Percentiles rank a stretch among this genome's conserved stretches.
These are phyloP conservation scores for Pouteria glomerata DNA, from an alignment of 148 eudicot genomes.

Conservation along the genomic window DNA sequence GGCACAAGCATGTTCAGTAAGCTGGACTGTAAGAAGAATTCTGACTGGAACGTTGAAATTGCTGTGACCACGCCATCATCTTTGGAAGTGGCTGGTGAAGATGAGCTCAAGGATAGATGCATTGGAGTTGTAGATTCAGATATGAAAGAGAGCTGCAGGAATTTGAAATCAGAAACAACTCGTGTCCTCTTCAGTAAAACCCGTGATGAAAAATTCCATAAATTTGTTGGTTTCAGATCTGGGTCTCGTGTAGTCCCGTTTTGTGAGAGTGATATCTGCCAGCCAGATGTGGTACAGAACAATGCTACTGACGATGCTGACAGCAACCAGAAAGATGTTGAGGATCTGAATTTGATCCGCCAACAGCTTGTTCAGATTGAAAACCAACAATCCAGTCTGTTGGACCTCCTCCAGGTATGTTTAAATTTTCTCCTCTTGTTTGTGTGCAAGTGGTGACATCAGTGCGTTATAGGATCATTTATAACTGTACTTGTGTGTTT, in stretches of 20 bases:
- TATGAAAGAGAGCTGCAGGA: slow-evolving; percentile 16
- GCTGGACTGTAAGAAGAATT: slow-evolving; percentile 51
- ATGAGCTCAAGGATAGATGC: slow-evolving; percentile 19
- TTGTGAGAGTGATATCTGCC: slow-evolving; percentile 31
- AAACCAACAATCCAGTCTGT: slow-evolving; percentile 69
- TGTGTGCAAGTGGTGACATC: too few species aligned
- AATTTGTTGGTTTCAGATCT: slow-evolving; percentile 6
- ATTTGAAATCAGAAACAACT: slow-evolving; percentile 27
- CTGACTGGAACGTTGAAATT: slow-evolving; percentile 31
- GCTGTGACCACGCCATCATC: slow-evolving; percentile 19
- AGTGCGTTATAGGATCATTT: too few species aligned
- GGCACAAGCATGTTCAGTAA: slow-evolving; percentile 49
- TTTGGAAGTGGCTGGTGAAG: slow-evolving; percentile 22
- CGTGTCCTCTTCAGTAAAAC: slow-evolving; percentile 43
- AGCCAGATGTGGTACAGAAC: slow-evolving; percentile 36
- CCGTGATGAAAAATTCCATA: slow-evolving; percentile 13
- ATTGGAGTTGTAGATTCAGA: not conserved
- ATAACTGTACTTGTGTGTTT: not conserved
- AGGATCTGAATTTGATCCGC: slow-evolving; percentile 70
- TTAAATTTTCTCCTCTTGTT: not conserved
- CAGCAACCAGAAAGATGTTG: slow-evolving; percentile 54
- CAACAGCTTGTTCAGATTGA: slow-evolving; percentile 87
- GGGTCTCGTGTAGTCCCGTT: slow-evolving; percentile 44
- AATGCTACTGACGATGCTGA: slow-evolving; percentile 26
- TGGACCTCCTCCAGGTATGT: slow-evolving; percentile 79